Base-by-base conservation (phyloP, 2,329 filamentous ascomycete genomes). In the Calonectria fujianensis region DNA sequence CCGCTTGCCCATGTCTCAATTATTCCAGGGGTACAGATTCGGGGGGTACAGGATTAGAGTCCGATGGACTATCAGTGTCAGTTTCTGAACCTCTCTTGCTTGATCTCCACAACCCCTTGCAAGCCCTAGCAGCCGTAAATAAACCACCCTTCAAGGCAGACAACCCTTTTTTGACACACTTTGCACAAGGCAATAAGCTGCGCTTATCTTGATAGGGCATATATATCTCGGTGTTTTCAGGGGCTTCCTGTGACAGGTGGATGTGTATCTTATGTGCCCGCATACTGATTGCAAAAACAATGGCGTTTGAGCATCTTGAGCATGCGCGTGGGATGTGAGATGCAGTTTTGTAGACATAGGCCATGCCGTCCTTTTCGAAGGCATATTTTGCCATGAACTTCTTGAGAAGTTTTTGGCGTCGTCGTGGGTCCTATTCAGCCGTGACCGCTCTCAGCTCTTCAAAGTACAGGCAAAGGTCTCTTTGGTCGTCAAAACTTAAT, bases 241-340 rank as follows among this genome's bases (percentile, higher is more conserved):
- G 9, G 45, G 18, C n/a, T 13, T 48, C n/a, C 2, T 11, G 20
- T 48, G 45, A 24, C n/a, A 48, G 20, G 9, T 24, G 45, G 9
- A 48, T 48, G n/a, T 48, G 45, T 24, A 48, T 48, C 18, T 10
- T 7, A 24, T 48, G 45, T n/a, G 45, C 4, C 20, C 6, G 45
- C 13, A 10, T n/a, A 24, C 5, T 48, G 18, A 48, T 24, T 48
- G 45, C 7, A 48, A 48, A 48, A 24, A 48, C n/a, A 18, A 77
- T 37, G 7, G 80, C 81, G 41, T 84, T 82, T 61, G 81, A 83
- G 61, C 82, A 84, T 4, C 29, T 13, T 0, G 0, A 24, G 59
- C 85, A 87, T 14, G 82, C 83, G 72, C 85, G 82, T 68, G 85
- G 85, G 74, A 86, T 82, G 16, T 77, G 68, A 5, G 77, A 80